Base-by-base conservation (phyloP, 75 land plant genomes). In the Selaginella tamariscina region DNA sequence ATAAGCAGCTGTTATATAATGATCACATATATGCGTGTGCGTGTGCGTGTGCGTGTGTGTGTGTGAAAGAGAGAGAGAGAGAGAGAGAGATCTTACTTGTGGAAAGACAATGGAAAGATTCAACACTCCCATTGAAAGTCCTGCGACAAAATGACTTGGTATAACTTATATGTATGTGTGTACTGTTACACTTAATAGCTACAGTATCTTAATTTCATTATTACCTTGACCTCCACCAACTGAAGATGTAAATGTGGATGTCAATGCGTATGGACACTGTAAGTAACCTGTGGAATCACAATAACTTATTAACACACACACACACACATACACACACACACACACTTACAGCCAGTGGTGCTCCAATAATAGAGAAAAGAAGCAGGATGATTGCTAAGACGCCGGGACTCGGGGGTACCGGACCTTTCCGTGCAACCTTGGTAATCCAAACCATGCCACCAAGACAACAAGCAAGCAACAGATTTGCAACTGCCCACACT, bases 401-500 rank as follows among this genome's bases (percentile, higher is more conserved):
- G 15, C 49, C 49, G 5, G 49, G 11, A 5, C 11, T 5, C 15
- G 49, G 49, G 11, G 49, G 49, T 5, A 5, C 15, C 11, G 11
- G 49, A 5, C 49, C 49, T 21, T 32, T 65, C 0, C 15, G 11
- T 2, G 72, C 74, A 0, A 39, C 71, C 1, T 22, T 30, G 21
- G 69, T 81, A 31, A 93, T 64, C 24, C 68, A 23, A 76, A 85
- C 86, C 71, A 82, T 70, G 57, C 73, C 44, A 33, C 56, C 74
- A 78, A 93, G 76, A 78, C 83, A 27, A 80, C 69, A 27, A 70
- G 77, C 69, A 79, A 93, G 78, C 64, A 89, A 60, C 39, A 87
- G 73, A 65, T 87, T 85, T 20, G 86, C 84, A 32, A 85, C 24
- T 30, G 85, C 96, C 98, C 88, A 93, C n/a, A 90, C 71, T 24